These are phyloP conservation scores for Cercospora sp. DNA, from an alignment of 2,329 filamentous ascomycete species.

Conservation along the genomic window DNA sequence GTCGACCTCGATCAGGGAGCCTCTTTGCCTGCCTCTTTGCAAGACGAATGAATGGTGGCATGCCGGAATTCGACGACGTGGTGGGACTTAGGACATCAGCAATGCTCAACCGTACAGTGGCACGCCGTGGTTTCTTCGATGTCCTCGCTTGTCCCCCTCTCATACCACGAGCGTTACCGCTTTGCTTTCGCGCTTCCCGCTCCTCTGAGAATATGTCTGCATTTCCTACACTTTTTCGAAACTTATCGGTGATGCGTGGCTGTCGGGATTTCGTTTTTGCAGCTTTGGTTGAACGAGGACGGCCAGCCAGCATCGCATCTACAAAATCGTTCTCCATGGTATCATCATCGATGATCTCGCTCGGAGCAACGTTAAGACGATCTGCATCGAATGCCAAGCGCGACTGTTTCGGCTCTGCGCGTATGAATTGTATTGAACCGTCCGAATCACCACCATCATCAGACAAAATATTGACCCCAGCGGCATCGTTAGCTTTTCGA, in stretches of 20 bases:
- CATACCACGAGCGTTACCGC: background rate
- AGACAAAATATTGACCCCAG: slow-evolving; percentile 15
- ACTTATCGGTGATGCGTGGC: slow-evolving; percentile 42
- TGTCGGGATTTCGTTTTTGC: slow-evolving; percentile 40
- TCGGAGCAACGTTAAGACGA: slow-evolving; percentile 9
- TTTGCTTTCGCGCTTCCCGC: slow-evolving; percentile 14
- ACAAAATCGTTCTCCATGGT: slow-evolving; percentile 50
- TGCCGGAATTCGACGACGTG: slow-evolving; percentile 36
- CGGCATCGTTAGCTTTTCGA: background rate
- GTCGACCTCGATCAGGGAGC: slow-evolving; percentile 51
- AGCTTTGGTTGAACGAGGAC: slow-evolving; percentile 19
- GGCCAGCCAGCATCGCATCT: slow-evolving; percentile 43
- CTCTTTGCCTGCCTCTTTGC: slow-evolving; percentile 56
- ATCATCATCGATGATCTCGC: slow-evolving; percentile 36
- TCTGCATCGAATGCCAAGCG: slow-evolving; percentile 21
- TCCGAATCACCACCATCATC: slow-evolving; percentile 37
- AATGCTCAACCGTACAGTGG: slow-evolving; percentile 46
- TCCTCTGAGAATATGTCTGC: slow-evolving; percentile 30
- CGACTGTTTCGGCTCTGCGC: slow-evolving; percentile 6
- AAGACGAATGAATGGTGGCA: slow-evolving; percentile 57
- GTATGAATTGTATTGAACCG: slow-evolving; percentile 10
- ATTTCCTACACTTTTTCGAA: slow-evolving; percentile 21
- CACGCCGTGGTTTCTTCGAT: background rate
- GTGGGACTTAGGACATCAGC: slow-evolving; percentile 48
- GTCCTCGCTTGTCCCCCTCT: background rate